Base-by-base conservation (phyloP, 2,329 filamentous ascomycete species). In the Ascosphaera apis region DNA sequence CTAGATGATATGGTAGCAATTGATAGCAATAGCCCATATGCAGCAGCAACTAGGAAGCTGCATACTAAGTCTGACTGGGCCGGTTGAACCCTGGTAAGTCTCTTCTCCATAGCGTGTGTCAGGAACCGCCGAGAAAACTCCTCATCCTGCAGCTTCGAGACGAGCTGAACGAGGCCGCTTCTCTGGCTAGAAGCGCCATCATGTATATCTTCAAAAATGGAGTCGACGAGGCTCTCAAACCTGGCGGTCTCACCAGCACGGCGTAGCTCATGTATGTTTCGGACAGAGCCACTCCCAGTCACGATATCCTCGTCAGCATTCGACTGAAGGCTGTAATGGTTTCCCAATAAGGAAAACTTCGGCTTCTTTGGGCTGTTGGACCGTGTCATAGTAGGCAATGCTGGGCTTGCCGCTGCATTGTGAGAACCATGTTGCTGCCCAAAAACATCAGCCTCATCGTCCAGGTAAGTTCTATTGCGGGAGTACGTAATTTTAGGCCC, bases 91-190 rank as follows among this genome's bases (percentile, higher is more conserved):
- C 67, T 62, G 36, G 82, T 67, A 12, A 93, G 60, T 19, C 67
- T 67, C 37, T 72, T 66, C 41, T 81, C 77, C 38, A 77, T 69
- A 4, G 72, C 70, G 43, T 81, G 74, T 41, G 83, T 74, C 15
- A 77, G 65, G 45, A 92, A 83, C 19, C 54, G 53, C n/a, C 47
- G 48, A 21, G 47, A 45, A 37, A 57, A 55, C n/a, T 48, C 46
- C 15, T 48, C 35, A 27, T 61, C 62, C 2, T 55, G 44, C 38
- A 72, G 53, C 43, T 66, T 69, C 17, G 50, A 52, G 36, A 62
- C 61, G n/a, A 74, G 51, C 36, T 72, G 66, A 28, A 69, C 51
- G 40, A 72, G 55, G 2, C 63, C 63, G 45, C 56, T 66, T 31
- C 67, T 60, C 40, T 61, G 57, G 23, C 58, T 55, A 3, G 63